phyloP scores from a whole-genome alignment of 2,329 filamentous ascomycete genomes.

The Colletotrichum nymphaeae region DNA sequence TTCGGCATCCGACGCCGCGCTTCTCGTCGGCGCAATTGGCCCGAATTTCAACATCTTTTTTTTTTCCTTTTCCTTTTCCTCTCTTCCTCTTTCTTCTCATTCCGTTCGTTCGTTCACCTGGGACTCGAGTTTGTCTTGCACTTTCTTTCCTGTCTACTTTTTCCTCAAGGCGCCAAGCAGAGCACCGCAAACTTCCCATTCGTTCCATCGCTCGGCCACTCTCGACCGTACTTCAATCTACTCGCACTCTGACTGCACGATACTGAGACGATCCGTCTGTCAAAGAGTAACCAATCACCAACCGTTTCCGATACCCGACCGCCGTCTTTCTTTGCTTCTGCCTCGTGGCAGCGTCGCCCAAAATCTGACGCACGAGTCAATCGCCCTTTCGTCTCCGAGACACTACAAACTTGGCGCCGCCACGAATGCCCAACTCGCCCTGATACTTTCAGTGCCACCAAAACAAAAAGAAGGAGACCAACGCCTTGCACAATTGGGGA shows the following conservation, averaged over 20 bases:
- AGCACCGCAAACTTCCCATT: not conserved
- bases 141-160: not conserved
- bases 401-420: slow-evolving; percentile 28
- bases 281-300: slow-evolving; percentile 17
- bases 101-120: not conserved
- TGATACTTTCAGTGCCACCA: slow-evolving; percentile 6
- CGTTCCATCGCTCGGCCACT: not conserved
- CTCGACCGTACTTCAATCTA: not conserved
- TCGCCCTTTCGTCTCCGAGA: slow-evolving; percentile 27
- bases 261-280: not conserved
- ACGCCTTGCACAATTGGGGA: not conserved
- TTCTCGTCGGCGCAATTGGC: slow-evolving; percentile 17
- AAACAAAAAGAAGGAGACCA: not conserved
- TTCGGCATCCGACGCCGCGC: not conserved
- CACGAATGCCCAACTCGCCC: slow-evolving; percentile 12
- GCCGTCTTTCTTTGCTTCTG: slow-evolving; percentile 29
- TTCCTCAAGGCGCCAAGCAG: not conserved
- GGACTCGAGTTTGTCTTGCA: not conserved
- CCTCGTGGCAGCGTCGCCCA: slow-evolving; percentile 31
- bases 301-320: slow-evolving; percentile 9
- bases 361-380: slow-evolving; percentile 31
- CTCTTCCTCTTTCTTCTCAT: slow-evolving; percentile 4
- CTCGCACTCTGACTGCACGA: not conserved
- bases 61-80: not conserved
- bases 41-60: not conserved